Base-by-base conservation (phyloP, 352 stramenopile species). In the Globisporangium emineosum region DNA sequence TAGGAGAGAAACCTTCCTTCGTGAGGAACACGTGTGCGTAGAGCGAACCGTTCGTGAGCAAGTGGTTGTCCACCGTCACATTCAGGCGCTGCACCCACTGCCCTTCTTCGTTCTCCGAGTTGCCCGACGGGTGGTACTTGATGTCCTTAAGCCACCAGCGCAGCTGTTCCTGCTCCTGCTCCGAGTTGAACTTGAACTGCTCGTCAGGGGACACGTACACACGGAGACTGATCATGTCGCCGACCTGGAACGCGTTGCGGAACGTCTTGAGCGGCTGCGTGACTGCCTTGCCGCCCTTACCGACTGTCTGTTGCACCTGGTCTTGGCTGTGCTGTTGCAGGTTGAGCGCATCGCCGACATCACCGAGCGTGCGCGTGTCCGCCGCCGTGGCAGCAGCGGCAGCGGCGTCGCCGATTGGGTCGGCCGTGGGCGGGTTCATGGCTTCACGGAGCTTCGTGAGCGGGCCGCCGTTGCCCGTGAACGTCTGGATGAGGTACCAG, bases 21-120 rank as follows among this genome's bases (percentile, higher is more conserved):
- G 83, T 91, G 42, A 94, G 64, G 55, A 94, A 96, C 57, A 96
- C 83, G 73, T 97, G 90, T 51, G 87, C 88, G 62, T 81, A 96
- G 3, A 93, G 53, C 60, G 88, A 93, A 21, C 81, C 86, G 63
- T 96, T 97, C 30, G 64, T 55, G 5, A 88, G 74, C 59, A 93
- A 50, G 45, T 90, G 64, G 13, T 79, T 67, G 64, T 91, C 85
- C 47, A 94, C 72, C 13, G 85, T 84, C 50, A 95, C 72, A 66
- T 97, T 97, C 29, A 93, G 37, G 32, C 68, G 23, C 25, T 69
- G 64, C 27, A 57, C 60, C 81, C 82, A 90, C 25, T 71, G 59
- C 12, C 71, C 76, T 59, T 91, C 80, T 25, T 84, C 83, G 8
- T 70, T 64, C 58, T 73, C 64, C 6, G 72, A 29, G 59, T 91